Percentiles rank a stretch among this genome's conserved stretches.
Conservation (phyloP, 441 rosid genomes). For the Croton setiger region DNA sequence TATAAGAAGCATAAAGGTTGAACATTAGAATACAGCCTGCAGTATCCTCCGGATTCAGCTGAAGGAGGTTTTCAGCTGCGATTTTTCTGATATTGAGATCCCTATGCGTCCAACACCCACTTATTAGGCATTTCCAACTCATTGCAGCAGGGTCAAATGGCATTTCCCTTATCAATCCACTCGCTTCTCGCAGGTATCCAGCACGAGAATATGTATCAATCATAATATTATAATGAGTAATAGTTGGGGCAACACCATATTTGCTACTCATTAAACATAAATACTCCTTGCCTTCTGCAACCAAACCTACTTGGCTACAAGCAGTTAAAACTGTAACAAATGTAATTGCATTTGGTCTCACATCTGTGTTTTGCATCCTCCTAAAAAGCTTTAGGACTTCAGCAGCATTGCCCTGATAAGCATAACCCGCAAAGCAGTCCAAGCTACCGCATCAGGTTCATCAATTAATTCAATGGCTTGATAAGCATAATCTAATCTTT, state of each 20-base stretch:
- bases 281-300: slow-evolving; percentile 49
- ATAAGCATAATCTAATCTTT: slow-evolving; percentile 56
- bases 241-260: slow-evolving; percentile 47
- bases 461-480: slow-evolving; percentile 49
- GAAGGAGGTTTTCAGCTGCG: slow-evolving; percentile 48
- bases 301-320: slow-evolving; percentile 76
- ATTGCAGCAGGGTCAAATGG: slow-evolving; percentile 52
- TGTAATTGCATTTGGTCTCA: slow-evolving; percentile 61
- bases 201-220: slow-evolving; percentile 76
- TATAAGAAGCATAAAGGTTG: slow-evolving; percentile 51
- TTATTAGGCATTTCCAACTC: slow-evolving; percentile 76
- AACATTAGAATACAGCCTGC: slow-evolving; percentile 73
- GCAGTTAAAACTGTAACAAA: slow-evolving; percentile 69
- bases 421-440: slow-evolving; percentile 84
- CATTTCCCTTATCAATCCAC: slow-evolving; percentile 44
- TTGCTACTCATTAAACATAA: slow-evolving; percentile 43
- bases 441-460: slow-evolving; percentile 56
- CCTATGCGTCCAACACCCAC: slow-evolving; percentile 69
- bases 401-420: slow-evolving; percentile 68
- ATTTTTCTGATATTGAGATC: slow-evolving; percentile 59
- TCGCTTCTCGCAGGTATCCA: slow-evolving; percentile 58
- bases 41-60: slow-evolving; percentile 53
- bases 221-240: slow-evolving; percentile 68
- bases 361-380: slow-evolving; percentile 48
- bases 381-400: slow-evolving; percentile 47